Evolutionary conservation across 345 rosid genomes (phyloP), one percentile per base, ranked within the genome.

Genomic region (Microthlaspi erraticum): DNA sequence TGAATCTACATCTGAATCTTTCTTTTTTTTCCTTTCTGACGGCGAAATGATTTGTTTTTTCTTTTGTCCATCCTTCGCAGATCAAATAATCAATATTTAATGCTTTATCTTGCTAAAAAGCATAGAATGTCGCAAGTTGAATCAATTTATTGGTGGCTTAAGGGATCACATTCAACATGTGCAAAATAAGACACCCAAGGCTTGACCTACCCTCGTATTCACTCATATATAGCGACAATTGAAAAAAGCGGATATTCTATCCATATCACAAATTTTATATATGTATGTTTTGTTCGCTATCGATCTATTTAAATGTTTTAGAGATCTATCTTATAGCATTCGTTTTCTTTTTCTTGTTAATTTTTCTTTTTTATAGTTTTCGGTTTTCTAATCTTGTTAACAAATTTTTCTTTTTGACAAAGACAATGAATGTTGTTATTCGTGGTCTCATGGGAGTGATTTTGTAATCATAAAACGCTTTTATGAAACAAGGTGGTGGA

Each of bases 91-190:
- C 29, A 26, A 18, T 10, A 58, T 9, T 23, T 37, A 43, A 66
- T 52, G 20, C 0, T 45, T 14, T 11, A 2, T 29, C 52, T 29
- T 53, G 33, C 29, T 12, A 26, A 58, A 45, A 57, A 34, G 26
- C 38, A 50, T 26, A 33, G 26, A 60, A 50, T 39, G 44, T 13
- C 17, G 33, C 17, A 39, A n/a, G 16, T 31, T 52, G 68, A 13
- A 26, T 42, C 75, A n/a, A 45, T 71, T 71, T 71, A 1, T 71
- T 71, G 75, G 68, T 60, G 53, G 68, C 33, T 46, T 57, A 16
- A 18, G 11, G 43, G 36, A 20, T 41, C 68, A 60, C 68, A 43
- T 71, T 61, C 45, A 60, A 71, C 68, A 60, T 32, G 61, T 71
- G 75, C 68, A 31, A 50, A 60, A 60, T 71, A 51, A 60, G 36